Percentiles rank a stretch among this genome's conserved stretches.
Conservation (phyloP, 805 yeast species). For the Ogataea sp. region DNA sequence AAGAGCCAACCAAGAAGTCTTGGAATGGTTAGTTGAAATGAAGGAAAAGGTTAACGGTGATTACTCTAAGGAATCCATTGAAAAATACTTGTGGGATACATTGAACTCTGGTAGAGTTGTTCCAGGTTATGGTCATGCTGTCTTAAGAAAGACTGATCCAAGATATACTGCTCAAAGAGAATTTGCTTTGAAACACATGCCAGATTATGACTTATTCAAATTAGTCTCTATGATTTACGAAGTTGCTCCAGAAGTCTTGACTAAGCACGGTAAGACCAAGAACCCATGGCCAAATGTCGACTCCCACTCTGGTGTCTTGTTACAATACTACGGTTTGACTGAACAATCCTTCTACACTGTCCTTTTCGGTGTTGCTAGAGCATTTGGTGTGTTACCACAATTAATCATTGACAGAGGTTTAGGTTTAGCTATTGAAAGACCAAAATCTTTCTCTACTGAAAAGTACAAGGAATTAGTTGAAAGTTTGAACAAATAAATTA, state of each 20-base stretch:
- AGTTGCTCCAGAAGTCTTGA: conserved; percentile 75
- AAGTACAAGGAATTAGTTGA: conserved; percentile 78
- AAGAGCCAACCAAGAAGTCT: conserved; percentile 81
- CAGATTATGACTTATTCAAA: conserved; percentile 73
- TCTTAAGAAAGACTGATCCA: conserved; percentile 82
- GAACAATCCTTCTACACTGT: conserved; percentile 83
- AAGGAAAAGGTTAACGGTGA: conserved; percentile 62
- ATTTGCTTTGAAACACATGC: conserved; percentile 68
- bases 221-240: conserved; percentile 70
- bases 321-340: conserved; percentile 79
- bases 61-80: conserved; percentile 59
- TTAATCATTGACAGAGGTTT: conserved; percentile 77
- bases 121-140: conserved; percentile 89
- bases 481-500: conserved; percentile 19
- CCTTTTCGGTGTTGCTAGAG: conserved; percentile 80
- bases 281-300: conserved; percentile 93
- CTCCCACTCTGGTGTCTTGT: conserved; percentile 78
- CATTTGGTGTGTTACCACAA: conserved; percentile 81
- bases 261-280: conserved; percentile 83
- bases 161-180: conserved; percentile 81
- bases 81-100: conserved; percentile 71
- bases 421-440: conserved; percentile 81
- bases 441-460: conserved; percentile 90
- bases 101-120: conserved; percentile 77
- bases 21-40: conserved; percentile 71